Evolutionary conservation across 257 asterid species (phyloP).

Genomic region (Agastache rugosa): DNA sequence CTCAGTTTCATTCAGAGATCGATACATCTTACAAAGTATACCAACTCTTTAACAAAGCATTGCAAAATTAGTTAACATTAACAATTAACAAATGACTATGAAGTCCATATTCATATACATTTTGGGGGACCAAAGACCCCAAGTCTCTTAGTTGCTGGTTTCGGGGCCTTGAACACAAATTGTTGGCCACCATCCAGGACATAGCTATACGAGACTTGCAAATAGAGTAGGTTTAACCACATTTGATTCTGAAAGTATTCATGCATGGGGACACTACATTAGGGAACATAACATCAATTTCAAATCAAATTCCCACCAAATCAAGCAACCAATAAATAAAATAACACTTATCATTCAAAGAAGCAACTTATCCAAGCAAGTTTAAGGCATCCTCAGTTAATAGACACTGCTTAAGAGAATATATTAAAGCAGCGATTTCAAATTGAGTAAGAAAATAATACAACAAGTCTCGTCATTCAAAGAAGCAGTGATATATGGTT

Average conservation of each 20-base stretch:
- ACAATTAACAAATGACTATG: neutral
- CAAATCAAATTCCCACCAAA: neutral
- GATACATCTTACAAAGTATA: slow-evolving; percentile 1
- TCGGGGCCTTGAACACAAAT: neutral
- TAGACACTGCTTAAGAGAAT: neutral
- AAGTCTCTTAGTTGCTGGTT: neutral
- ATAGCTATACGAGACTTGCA: neutral
- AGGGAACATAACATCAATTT: neutral
- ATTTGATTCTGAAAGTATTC: neutral
- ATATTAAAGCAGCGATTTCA: neutral
- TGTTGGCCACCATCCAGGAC: neutral
- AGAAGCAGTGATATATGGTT: slow-evolving; percentile 17
- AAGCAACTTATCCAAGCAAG: slow-evolving; percentile 3
- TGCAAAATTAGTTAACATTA: neutral
- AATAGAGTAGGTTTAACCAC: neutral
- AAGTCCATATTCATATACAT: neutral
- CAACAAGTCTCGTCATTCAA: slow-evolving; percentile 24
- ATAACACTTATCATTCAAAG: slow-evolving; percentile 16
- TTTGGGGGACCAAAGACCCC: neutral
- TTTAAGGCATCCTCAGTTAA: neutral
- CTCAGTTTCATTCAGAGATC: neutral
- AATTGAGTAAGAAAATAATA: neutral
- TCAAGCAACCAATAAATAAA: slow-evolving; percentile 13
- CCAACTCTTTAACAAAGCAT: neutral
- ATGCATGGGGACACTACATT: neutral